These are phyloP conservation scores for Acanthamoeba castellanii DNA, from an alignment of 208 protist genomes.

Conservation along the genomic window DNA sequence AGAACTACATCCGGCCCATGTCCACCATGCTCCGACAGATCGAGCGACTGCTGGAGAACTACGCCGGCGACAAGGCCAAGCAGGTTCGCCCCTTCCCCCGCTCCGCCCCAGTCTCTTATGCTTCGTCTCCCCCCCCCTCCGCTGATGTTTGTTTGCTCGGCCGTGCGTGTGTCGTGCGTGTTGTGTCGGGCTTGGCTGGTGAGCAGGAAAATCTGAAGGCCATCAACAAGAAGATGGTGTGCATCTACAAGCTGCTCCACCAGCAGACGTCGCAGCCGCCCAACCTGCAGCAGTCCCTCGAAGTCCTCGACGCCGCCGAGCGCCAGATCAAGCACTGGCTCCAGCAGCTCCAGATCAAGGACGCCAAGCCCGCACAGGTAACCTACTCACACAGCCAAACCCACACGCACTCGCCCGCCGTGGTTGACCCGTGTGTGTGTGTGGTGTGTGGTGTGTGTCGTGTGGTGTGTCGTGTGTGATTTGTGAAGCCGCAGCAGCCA, in stretches of 20 bases:
- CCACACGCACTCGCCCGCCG: too few relatives aligned
- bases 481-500: too few relatives aligned
- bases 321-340: conserved; percentile 47
- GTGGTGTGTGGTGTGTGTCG: too few relatives aligned
- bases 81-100: neutral
- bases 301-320: neutral
- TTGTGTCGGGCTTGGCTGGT: too few relatives aligned
- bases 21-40: neutral
- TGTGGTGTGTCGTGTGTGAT: too few relatives aligned
- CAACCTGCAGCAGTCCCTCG: neutral
- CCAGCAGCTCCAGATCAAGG: conserved; percentile 18
- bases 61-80: neutral
- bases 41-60: neutral
- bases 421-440: too few relatives aligned
- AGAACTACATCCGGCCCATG: neutral
- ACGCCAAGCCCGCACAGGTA: neutral
- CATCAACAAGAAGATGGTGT: conserved; percentile 22
- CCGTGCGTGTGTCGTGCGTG: neutral
- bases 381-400: too few relatives aligned
- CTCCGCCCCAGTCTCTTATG: neutral
- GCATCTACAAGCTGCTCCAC: neutral
- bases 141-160: neutral
- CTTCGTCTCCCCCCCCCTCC: neutral
- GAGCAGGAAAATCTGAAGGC: neutral
- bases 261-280: neutral